A percentile compares a stretch with the other conserved stretches of the same genome.
Conservation (phyloP, 805 yeast species). For the Candida pseudoglaebosa region DNA sequence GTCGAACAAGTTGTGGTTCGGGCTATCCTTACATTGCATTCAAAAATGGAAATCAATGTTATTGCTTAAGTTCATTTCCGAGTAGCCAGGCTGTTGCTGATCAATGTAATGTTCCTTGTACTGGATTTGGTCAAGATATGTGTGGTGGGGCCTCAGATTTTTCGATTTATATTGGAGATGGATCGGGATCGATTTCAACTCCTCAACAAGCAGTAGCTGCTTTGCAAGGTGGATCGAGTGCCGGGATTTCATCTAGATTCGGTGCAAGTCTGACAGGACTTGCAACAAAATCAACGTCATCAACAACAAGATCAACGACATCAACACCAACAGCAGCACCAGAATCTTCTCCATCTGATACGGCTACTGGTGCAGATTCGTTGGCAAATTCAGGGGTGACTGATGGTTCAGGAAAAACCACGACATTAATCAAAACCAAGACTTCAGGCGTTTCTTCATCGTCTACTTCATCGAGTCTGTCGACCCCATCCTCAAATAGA, state of each 20-base stretch:
- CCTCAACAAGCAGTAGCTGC: slow-evolving; percentile 5
- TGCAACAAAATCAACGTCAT: background rate
- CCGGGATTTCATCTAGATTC: background rate
- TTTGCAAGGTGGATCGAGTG: slow-evolving; percentile 5
- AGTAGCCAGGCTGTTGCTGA: slow-evolving; percentile 8
- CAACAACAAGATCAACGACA: too few relatives aligned
- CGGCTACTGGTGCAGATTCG: too few relatives aligned
- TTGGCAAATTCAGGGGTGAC: background rate
- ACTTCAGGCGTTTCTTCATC: slow-evolving; percentile 5
- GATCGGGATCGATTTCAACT: slow-evolving; percentile 10
- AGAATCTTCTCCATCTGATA: too few relatives aligned
- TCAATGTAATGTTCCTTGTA: slow-evolving; percentile 29
- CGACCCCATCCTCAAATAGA: slow-evolving; percentile 2
- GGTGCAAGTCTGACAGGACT: background rate
- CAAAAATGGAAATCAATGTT: slow-evolving; percentile 33
- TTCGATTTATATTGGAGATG: slow-evolving; percentile 26
- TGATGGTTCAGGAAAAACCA: background rate
- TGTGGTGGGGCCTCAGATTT: slow-evolving; percentile 39
- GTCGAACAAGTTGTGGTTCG: slow-evolving; percentile 25
- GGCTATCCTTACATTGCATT: slow-evolving; percentile 36
- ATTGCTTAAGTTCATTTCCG: slow-evolving; percentile 34
- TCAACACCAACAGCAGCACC: too few relatives aligned
- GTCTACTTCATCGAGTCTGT: slow-evolving; percentile 6
- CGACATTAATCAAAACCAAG: background rate
- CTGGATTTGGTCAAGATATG: slow-evolving; percentile 28